phyloP scores from a whole-genome alignment of 2,329 filamentous ascomycete species.

The Botrytis sinoallii region DNA sequence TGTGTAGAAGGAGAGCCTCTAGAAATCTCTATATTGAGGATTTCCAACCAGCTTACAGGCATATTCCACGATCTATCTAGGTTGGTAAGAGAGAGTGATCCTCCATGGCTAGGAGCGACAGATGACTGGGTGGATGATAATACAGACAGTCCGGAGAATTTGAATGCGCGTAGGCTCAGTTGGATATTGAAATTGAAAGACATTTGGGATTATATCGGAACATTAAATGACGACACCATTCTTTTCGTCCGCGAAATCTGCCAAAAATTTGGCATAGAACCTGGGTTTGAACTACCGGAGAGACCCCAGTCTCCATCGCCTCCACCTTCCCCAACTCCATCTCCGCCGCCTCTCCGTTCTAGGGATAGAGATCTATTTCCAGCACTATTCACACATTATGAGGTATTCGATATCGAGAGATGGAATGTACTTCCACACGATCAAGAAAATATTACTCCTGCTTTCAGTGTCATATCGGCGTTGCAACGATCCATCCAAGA shows the following conservation, averaged over 20 bases:
- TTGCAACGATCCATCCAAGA: neutral
- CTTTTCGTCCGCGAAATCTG: neutral
- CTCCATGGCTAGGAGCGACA: neutral
- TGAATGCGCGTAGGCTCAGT: neutral
- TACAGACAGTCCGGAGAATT: neutral
- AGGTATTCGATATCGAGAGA: neutral
- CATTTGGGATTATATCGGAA: neutral
- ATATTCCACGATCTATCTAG: neutral
- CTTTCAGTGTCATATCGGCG: neutral
- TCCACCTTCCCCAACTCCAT: neutral
- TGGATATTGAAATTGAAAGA: neutral
- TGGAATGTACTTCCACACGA: neutral
- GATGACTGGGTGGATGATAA: constrained; percentile 1
- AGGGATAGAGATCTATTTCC: neutral
- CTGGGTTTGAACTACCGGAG: neutral
- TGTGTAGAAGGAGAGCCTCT: neutral
- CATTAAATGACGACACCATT: neutral
- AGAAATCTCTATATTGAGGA: neutral
- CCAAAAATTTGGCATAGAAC: neutral
- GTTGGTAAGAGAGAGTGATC: neutral
- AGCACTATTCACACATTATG: neutral
- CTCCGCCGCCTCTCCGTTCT: neutral
- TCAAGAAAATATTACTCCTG: neutral
- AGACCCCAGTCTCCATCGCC: neutral
- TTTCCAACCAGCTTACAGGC: too few relatives aligned